Conservation (phyloP, 2,329 filamentous ascomycete genomes). For the Diaporthe citriasiana region DNA sequence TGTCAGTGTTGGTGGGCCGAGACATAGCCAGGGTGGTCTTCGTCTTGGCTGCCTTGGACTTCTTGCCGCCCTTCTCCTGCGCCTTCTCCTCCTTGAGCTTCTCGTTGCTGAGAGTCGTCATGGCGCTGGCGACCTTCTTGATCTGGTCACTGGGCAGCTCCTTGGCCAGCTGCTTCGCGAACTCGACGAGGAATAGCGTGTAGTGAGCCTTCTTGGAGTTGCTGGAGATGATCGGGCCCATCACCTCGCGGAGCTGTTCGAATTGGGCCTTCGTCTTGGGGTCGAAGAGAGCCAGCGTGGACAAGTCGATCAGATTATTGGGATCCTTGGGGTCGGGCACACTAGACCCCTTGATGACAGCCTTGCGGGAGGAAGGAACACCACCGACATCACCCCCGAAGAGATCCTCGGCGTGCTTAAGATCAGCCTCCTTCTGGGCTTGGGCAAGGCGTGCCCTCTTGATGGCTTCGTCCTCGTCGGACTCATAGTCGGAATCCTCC, state of each 20-base stretch:
- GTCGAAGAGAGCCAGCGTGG: slow-evolving; percentile 86
- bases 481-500: slow-evolving; percentile 69
- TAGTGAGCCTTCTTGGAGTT: slow-evolving; percentile 94
- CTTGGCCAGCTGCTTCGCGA: slow-evolving; percentile 87
- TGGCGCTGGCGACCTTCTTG: slow-evolving; percentile 90
- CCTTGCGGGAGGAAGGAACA: slow-evolving; percentile 75
- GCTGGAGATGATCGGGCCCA: slow-evolving; percentile 81
- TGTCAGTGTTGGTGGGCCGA: slow-evolving; percentile 72
- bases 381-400: slow-evolving; percentile 82
- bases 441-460: slow-evolving; percentile 80
- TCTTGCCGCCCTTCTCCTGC: slow-evolving; percentile 94
- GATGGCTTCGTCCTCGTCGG: slow-evolving; percentile 80
- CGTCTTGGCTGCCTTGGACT: slow-evolving; percentile 95
- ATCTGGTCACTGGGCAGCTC: slow-evolving; percentile 93
- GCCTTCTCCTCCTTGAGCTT: slow-evolving; percentile 99
- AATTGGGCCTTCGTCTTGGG: slow-evolving; percentile 91
- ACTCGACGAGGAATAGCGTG: slow-evolving; percentile 89
- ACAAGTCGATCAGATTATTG: slow-evolving; percentile 84
- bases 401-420: slow-evolving; percentile 91
- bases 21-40: slow-evolving; percentile 85
- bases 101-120: slow-evolving; percentile 95
- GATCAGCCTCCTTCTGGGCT: slow-evolving; percentile 89
- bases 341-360: slow-evolving; percentile 72
- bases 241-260: slow-evolving; percentile 79
- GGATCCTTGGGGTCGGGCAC: slow-evolving; percentile 81